Conservation (phyloP, 495 filamentous ascomycete species). For the Thermochaetoides thermophila region DNA sequence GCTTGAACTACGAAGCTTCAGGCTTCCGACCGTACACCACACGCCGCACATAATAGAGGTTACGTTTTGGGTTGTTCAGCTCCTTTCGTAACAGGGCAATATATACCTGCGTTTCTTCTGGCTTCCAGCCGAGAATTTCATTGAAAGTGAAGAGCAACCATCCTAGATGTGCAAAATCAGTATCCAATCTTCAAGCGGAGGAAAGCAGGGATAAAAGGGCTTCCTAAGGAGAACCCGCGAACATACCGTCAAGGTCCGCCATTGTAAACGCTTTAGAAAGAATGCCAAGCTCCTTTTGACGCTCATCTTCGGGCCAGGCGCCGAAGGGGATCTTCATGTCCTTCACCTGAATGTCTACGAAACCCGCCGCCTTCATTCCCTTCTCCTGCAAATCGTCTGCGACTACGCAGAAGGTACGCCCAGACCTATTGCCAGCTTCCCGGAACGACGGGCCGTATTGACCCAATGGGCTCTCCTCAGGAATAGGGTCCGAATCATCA, state of each 20-base stretch:
- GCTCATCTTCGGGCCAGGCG: neutral
- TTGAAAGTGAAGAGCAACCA: neutral
- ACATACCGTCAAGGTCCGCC: neutral
- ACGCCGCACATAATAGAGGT: neutral
- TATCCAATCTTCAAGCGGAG: too few relatives aligned
- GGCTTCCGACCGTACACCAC: neutral
- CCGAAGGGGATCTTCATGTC: neutral
- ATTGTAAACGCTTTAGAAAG: neutral
- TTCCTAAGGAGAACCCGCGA: too few relatives aligned
- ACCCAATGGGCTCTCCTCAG: conserved; percentile 3
- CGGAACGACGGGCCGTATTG: conserved; percentile 11
- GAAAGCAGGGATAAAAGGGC: neutral
- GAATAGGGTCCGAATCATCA: conserved; percentile 10
- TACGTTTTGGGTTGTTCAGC: neutral
- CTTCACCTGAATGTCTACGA: conserved; percentile 2
- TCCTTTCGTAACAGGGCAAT: neutral
- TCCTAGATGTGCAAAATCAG: neutral
- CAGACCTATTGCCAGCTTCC: conserved; percentile 6
- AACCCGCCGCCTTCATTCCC: conserved; percentile 2
- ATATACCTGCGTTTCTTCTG: neutral
- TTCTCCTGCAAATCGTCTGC: conserved; percentile 13
- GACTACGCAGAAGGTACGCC: conserved; percentile 6
- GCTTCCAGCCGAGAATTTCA: neutral
- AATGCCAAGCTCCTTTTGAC: neutral
- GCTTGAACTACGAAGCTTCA: too few relatives aligned